phyloP scores from a whole-genome alignment of 768 basidiomycete species.

The Auricularia sp. region DNA sequence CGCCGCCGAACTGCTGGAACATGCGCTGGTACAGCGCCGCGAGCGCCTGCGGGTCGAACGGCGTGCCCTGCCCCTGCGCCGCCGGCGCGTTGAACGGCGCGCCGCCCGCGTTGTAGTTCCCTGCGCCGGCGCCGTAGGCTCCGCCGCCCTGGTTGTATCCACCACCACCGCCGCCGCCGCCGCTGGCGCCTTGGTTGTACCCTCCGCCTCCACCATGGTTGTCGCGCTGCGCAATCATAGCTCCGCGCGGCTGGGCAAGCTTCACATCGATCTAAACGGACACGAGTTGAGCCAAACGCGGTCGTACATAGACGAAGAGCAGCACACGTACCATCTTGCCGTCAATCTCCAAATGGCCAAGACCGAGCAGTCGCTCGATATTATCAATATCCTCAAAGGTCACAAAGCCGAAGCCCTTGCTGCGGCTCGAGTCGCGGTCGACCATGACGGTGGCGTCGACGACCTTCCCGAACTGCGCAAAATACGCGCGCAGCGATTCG shows the following conservation, averaged over 20 bases:
- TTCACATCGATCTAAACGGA: conserved; percentile 84
- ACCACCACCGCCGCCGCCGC: conserved; percentile 14
- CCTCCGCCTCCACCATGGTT: conserved; percentile 22
- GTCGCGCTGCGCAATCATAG: conserved; percentile 16
- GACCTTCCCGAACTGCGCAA: conserved; percentile 89
- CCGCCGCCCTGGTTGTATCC: conserved; percentile 8
- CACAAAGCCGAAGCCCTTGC: conserved; percentile 97
- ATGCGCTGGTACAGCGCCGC: conserved; percentile 91
- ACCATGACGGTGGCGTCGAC: conserved; percentile 99
- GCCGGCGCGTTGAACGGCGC: conserved; percentile 15
- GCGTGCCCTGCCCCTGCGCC: conserved; percentile 24
- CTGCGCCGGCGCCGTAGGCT: conserved; percentile 12
- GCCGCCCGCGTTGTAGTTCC: conserved; percentile 16
- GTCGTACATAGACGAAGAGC: not conserved
- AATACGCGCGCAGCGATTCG: conserved; percentile 87
- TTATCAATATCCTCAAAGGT: conserved; percentile 84
- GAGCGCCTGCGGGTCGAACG: conserved; percentile 89
- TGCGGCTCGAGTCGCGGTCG: conserved; percentile 87
- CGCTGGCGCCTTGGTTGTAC: not conserved
- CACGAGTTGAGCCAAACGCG: not conserved
- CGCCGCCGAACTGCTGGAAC: conserved; percentile 73
- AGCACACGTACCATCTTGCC: conserved; percentile 74
- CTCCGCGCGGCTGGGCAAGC: conserved; percentile 75
- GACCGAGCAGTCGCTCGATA: conserved; percentile 79
- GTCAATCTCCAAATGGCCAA: conserved; percentile 85